Evolutionary conservation across 306 rosid species (phyloP), one percentile per base, ranked within the genome.

Genomic region (Vigna trinervia): DNA sequence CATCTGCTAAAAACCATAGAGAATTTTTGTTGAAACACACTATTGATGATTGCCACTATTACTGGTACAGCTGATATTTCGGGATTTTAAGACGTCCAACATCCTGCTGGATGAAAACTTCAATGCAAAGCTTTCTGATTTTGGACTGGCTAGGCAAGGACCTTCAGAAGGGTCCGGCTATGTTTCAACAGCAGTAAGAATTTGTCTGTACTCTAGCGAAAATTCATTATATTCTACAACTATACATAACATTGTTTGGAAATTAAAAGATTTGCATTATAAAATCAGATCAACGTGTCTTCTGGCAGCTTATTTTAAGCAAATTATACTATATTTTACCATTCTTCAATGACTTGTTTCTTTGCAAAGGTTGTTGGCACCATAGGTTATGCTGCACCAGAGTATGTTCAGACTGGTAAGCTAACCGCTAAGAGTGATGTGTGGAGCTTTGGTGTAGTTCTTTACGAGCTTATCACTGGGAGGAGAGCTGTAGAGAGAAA

Each of bases 121-220:
- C 77, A 92, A 85, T 85, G 99, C 97, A 12, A 95, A 95, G 85
- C 99, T 95, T 84, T 95, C 99, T 8, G 99, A 95, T 87, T 95
- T 95, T 71, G 99, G 99, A 81, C 89, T 95, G n/a, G 99, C 99
- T 13, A 86, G 97, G 81, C 99, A 91, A 84, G 99, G 99, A 81
- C 99, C 99, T 69, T 63, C 87, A 0, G 90, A 87, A 78, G 99
- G 99, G 69, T 85, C 77, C 68, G 88, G 97, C 76, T 95, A 95
- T 62, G 89, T 95, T 80, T 95, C 96, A 78, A 95, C 99, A 46
- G 30, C 94, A 9, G 99, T 95, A 92, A 86, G 97, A 38, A 65
- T 64, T 22, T 57, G 51, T 76, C 71, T 58, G 70, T 77, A 15
- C 63, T 30, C 43, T 38, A 60, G 51, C 30, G 51, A 70, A 50